Evolutionary conservation across 768 basidiomycete genomes (phyloP), one percentile per base, ranked within the genome.

Genomic region (Trametes gibbosa): DNA sequence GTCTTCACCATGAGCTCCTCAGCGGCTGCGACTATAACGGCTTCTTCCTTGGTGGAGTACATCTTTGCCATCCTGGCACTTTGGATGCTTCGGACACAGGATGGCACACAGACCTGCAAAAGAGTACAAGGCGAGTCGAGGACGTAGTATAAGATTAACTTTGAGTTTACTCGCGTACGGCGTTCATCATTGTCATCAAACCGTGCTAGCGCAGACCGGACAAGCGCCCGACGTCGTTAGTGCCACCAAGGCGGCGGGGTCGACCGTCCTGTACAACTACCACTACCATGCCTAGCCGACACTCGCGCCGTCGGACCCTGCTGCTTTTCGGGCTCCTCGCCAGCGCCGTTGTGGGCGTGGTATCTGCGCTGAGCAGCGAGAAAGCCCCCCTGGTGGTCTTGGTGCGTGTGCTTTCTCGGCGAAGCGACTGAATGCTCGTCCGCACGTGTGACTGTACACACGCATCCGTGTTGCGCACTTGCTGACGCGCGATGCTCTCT

Each of bases 1-100:
- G 82, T 82, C 46, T 86, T 77, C 43, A 78, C 65, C 89, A 91
- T 90, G 47, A 90, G 77, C 62, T 79, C 77, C 68, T 91, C 86
- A 1, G 87, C 87, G 13, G 76, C 82, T 2, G 76, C 67, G 40
- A 92, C 73, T 17, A 81, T 73, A 6, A 72, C 74, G 48, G 79
- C 75, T 68, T 89, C 86, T 48, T 78, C 74, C 17, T 65, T 42
- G 16, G 75, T 80, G n/a, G 83, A 84, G 68, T 85, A 86, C 63
- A 27, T 29, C 35, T 50, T 7, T 32, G 35, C 34, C 59, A 64
- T 60, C 13, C 8, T 35, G 24, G 8, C 1, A 14, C 27, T 19
- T 2, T n/a, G 19, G 14, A n/a, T 3, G 21, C n/a, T 17, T n/a
- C 21, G 42, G 42, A n/a, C n/a, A n/a, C n/a, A n/a, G n/a, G n/a